phyloP scores from a whole-genome alignment of 805 yeast genomes.

The Ogataea trehalophila region DNA sequence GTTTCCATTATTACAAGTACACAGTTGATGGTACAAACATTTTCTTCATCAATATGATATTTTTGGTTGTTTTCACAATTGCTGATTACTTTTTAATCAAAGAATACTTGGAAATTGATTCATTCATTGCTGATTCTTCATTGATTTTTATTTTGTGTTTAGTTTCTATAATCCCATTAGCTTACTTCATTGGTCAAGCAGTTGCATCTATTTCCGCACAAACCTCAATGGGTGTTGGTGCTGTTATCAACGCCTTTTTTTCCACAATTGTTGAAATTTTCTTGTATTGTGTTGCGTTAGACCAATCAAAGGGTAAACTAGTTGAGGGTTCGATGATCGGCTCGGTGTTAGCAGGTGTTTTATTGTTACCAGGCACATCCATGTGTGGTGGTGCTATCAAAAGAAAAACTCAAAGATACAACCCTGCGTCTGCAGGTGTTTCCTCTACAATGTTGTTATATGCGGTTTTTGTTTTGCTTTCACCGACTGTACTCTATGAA shows the following conservation, averaged over 20 bases:
- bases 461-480: constrained; percentile 85
- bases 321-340: constrained; percentile 98
- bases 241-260: constrained; percentile 95
- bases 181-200: constrained; percentile 97
- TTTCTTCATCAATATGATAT: constrained; percentile 79
- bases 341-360: constrained; percentile 85
- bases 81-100: constrained; percentile 66
- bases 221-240: constrained; percentile 98
- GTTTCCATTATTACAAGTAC: constrained; percentile 89
- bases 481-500: constrained; percentile 87
- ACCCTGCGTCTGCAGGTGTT: constrained; percentile 95
- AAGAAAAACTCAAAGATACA: constrained; percentile 89
- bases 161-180: constrained; percentile 84
- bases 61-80: constrained; percentile 77
- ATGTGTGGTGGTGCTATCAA: constrained; percentile 97
- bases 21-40: constrained; percentile 96
- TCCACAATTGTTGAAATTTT: constrained; percentile 93
- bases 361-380: constrained; percentile 86
- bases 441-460: constrained; percentile 92
- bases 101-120: constrained; percentile 34
- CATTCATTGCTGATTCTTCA: constrained; percentile 56
- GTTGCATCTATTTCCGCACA: constrained; percentile 99
- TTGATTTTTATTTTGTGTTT: constrained; percentile 71
- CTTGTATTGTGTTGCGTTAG: constrained; percentile 84
- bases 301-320: constrained; percentile 76